Evolutionary conservation across 2,329 filamentous ascomycete genomes (phyloP), one percentile per base, ranked within the genome.

Genomic region (Paecilomyces variotii): DNA sequence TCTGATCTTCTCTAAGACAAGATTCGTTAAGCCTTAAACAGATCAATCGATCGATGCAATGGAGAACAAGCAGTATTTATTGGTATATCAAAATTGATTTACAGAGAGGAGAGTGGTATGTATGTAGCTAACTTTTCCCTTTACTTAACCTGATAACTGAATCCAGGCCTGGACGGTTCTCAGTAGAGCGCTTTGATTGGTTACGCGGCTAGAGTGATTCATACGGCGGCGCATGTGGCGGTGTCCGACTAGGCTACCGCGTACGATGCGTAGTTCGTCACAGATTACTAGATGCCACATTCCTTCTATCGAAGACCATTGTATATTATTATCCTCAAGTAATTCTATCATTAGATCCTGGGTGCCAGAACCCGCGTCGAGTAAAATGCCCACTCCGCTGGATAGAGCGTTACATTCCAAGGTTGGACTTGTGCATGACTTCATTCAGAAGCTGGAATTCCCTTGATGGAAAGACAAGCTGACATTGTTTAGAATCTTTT

Each of bases 361-460:
- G n/a, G n/a, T n/a, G 4, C 12, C n/a, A 4, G n/a, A 7, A 39
- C n/a, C 11, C 14, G n/a, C 14, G 35, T 39, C 35, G 35, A 39
- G 52, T 64, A 81, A 70, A 7, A 89, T 89, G 87, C 85, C 87
- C 55, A 91, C 87, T 59, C 80, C 82, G 30, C 72, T 91, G 2
- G 88, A 91, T 69, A 83, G 80, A 71, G 85, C 83, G 9, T 76
- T 90, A 76, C 86, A 82, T 66, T 90, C 87, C 57, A 87, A 87
- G 79, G 87, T 58, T 25, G 56, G 56, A 56, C 55, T 56, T 34
- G 28, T n/a, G 50, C 35, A 59, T 52, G 19, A 26, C 34, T 39
- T n/a, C 12, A n/a, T 12, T 3, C 12, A n/a, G n/a, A 6, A 39
- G 34, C 14, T n/a, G 1, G 6, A 32, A 10, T 32, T 2, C 30